Conservation (phyloP, 2,329 filamentous ascomycete species). For the Chrysosporium queenslandicum region DNA sequence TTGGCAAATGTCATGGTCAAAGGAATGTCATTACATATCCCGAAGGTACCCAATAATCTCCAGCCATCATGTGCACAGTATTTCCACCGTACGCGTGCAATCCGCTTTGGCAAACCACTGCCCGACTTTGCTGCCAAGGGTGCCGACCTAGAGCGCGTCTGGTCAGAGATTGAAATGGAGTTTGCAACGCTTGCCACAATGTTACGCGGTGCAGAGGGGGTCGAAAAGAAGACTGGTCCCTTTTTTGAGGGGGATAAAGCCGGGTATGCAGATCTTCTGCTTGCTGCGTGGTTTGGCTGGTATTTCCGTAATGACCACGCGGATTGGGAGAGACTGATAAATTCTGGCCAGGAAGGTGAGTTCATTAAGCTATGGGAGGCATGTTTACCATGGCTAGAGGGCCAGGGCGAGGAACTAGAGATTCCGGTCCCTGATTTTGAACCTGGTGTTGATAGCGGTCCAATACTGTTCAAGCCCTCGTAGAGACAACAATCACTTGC, state of each 20-base stretch:
- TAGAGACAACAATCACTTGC: neutral
- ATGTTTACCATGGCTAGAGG: constrained; percentile 13
- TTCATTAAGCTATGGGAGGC: constrained; percentile 14
- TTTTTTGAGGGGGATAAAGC: constrained; percentile 16
- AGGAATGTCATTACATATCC: constrained; percentile 25
- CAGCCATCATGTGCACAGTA: constrained; percentile 28
- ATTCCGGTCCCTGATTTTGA: neutral
- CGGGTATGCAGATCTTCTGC: constrained; percentile 16
- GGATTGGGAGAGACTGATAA: constrained; percentile 11
- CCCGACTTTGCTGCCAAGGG: constrained; percentile 25
- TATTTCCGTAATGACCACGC: constrained; percentile 9
- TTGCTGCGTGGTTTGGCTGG: constrained; percentile 14
- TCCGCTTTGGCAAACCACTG: constrained; percentile 24
- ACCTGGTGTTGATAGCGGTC: neutral
- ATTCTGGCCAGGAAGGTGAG: constrained; percentile 13
- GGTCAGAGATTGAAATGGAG: constrained; percentile 22
- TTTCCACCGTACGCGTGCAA: constrained; percentile 32
- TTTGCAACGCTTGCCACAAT: constrained; percentile 22
- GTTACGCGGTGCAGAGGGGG: constrained; percentile 18
- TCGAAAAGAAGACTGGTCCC: constrained; percentile 6
- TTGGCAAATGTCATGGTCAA: constrained; percentile 8
- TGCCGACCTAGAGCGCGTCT: constrained; percentile 11
- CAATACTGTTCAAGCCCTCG: constrained; percentile 4
- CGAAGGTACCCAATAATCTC: constrained; percentile 29
- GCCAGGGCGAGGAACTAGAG: constrained; percentile 12